phyloP scores from a whole-genome alignment of 2,329 filamentous ascomycete species.

The Phoma sp. region DNA sequence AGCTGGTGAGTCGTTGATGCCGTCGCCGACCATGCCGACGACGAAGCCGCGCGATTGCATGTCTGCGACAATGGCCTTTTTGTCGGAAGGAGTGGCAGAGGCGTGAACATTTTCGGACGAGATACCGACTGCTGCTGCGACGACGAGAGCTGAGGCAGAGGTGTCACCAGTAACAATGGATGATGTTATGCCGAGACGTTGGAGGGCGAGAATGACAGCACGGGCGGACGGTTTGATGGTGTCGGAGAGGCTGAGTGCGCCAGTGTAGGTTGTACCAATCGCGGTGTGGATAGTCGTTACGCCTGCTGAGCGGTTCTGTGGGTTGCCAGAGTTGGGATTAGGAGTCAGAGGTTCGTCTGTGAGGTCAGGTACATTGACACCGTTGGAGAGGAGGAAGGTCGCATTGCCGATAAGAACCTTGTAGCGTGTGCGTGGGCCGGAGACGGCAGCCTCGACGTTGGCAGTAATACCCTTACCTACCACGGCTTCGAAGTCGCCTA shows the following conservation, averaged over 20 bases:
- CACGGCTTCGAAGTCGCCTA: conserved; percentile 82
- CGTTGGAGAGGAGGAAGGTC: conserved; percentile 73
- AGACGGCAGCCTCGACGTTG: conserved; percentile 75
- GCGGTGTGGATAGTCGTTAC: conserved; percentile 92
- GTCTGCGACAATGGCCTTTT: conserved; percentile 80
- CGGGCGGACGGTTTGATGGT: conserved; percentile 88
- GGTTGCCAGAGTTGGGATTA: conserved; percentile 44
- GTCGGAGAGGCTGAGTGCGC: conserved; percentile 83
- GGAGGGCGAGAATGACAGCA: conserved; percentile 80
- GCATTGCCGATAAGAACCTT: conserved; percentile 84
- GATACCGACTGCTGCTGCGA: conserved; percentile 84
- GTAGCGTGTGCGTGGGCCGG: conserved; percentile 73
- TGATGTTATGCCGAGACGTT: conserved; percentile 82
- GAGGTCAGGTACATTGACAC: conserved; percentile 66
- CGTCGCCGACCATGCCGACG: conserved; percentile 95
- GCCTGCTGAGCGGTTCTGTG: conserved; percentile 61
- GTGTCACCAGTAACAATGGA: conserved; percentile 96
- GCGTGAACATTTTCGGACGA: conserved; percentile 77
- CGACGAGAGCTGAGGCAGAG: conserved; percentile 78
- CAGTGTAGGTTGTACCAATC: conserved; percentile 81
- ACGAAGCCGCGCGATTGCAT: conserved; percentile 76
- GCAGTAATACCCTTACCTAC: conserved; percentile 88
- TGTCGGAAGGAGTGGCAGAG: conserved; percentile 88
- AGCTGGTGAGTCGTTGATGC: conserved; percentile 97
- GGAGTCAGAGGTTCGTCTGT: conserved; percentile 60